Percentiles rank a stretch among this genome's conserved stretches.
Conservation (phyloP, 768 basidiomycete species). For the Tricholoma flavovirens region DNA sequence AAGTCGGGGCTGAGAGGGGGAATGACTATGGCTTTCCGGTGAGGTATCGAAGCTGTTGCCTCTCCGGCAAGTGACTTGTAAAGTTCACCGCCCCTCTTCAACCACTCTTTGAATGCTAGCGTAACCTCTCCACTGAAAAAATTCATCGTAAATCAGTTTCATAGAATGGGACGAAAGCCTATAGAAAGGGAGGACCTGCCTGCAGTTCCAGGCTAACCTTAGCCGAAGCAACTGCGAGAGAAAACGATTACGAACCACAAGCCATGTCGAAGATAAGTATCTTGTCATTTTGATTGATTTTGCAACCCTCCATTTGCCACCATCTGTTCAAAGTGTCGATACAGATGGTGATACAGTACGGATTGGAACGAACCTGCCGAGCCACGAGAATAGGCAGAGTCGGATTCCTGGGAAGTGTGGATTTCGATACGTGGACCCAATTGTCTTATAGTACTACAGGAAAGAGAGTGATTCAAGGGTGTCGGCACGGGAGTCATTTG, state of each 20-base stretch:
- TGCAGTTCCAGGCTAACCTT: constrained; percentile 5
- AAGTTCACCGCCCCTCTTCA: constrained; percentile 31
- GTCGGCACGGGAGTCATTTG: background rate
- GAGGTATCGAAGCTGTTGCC: constrained; percentile 11
- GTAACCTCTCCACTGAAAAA: constrained; percentile 57
- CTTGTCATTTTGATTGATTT: constrained; percentile 11
- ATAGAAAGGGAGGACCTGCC: constrained; percentile 22
- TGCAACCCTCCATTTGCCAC: constrained; percentile 30
- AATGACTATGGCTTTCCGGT: constrained; percentile 18
- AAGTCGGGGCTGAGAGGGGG: constrained; percentile 29
- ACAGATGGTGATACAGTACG: background rate
- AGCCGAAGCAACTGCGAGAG: background rate
- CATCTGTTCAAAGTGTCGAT: constrained; percentile 22
- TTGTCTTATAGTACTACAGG: constrained; percentile 54
- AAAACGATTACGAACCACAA: constrained; percentile 33
- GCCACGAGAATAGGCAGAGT: constrained; percentile 46
- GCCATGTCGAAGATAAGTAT: constrained; percentile 57
- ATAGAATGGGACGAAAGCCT: background rate
- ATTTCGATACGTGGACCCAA: constrained; percentile 65
- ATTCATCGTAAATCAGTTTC: constrained; percentile 2
- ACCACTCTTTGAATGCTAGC: constrained; percentile 56
- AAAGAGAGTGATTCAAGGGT: background rate
- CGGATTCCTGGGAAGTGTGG: constrained; percentile 67
- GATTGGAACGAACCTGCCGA: constrained; percentile 35
- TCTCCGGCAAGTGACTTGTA: constrained; percentile 3